A percentile compares a stretch with the other conserved stretches of the same genome.
phyloP scores from a whole-genome alignment of 805 yeast species.

The Metschnikowia colocasiae region DNA sequence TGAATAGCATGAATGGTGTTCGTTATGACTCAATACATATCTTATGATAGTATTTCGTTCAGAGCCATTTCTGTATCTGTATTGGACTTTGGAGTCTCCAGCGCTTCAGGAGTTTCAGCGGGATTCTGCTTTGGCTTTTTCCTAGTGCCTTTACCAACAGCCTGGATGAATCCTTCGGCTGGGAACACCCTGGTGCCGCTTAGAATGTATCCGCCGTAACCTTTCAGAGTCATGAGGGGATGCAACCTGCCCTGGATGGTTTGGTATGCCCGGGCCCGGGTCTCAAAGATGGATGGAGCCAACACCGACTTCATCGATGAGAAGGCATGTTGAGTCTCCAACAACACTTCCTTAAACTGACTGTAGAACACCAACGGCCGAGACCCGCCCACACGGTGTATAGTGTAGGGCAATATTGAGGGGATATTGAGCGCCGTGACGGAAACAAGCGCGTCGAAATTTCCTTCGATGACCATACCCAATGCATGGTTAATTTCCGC shows the following conservation, averaged over 20 bases:
- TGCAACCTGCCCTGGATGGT: constrained; percentile 92
- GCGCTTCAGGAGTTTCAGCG: not conserved
- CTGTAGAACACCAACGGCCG: constrained; percentile 81
- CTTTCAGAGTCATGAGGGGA: constrained; percentile 90
- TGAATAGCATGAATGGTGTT: not conserved
- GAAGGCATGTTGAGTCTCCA: constrained; percentile 69
- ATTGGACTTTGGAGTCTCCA: constrained; percentile 7
- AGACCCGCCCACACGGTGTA: constrained; percentile 74
- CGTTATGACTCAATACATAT: not conserved
- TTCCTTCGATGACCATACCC: constrained; percentile 45
- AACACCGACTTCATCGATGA: constrained; percentile 64
- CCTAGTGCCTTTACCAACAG: constrained; percentile 63
- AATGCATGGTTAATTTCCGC: constrained; percentile 47
- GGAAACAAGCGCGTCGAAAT: constrained; percentile 72
- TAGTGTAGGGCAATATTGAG: constrained; percentile 55
- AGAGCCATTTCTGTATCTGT: not conserved
- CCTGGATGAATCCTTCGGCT: constrained; percentile 50
- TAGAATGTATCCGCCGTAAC: constrained; percentile 86
- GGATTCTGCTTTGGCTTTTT: constrained; percentile 30
- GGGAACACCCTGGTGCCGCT: constrained; percentile 81
- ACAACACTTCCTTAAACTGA: constrained; percentile 74
- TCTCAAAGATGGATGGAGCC: constrained; percentile 79
- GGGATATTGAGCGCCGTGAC: constrained; percentile 72
- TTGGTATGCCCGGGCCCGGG: constrained; percentile 82
- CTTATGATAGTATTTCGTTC: not conserved